Evolutionary conservation across 2,329 filamentous ascomycete genomes (phyloP).

Genomic region (Penicillium sp.): DNA sequence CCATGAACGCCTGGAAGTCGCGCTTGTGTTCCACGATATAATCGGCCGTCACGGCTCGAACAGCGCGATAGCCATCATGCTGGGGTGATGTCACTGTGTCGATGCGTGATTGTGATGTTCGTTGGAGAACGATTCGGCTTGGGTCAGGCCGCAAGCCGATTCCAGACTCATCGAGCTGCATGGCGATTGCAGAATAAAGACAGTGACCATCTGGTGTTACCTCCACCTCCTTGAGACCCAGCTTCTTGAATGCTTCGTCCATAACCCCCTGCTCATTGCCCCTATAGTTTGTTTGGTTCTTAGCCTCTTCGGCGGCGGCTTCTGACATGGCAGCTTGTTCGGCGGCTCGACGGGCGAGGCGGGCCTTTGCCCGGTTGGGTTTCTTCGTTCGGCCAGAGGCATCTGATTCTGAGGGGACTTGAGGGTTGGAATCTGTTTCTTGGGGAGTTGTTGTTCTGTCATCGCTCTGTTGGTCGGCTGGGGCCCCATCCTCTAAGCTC

Average conservation of each 20-base stretch:
- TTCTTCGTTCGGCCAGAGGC: slow-evolving; percentile 61
- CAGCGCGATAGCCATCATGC: slow-evolving; percentile 63
- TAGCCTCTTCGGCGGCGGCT: slow-evolving; percentile 75
- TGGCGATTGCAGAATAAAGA: slow-evolving; percentile 87
- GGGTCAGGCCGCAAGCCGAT: slow-evolving; percentile 44
- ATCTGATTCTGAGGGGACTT: slow-evolving; percentile 9
- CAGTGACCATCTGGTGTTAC: slow-evolving; percentile 94
- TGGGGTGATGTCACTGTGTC: slow-evolving; percentile 41
- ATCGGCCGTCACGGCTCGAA: slow-evolving; percentile 72
- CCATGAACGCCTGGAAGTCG: slow-evolving; percentile 85
- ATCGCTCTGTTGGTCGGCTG: slow-evolving; percentile 16
- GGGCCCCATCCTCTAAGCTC: slow-evolving; percentile 33
- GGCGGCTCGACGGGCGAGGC: slow-evolving; percentile 84
- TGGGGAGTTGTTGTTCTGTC: slow-evolving; percentile 10
- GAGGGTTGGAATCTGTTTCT: slow-evolving; percentile 13
- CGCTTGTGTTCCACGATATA: slow-evolving; percentile 76
- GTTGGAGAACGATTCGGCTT: slow-evolving; percentile 36
- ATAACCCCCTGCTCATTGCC: slow-evolving; percentile 72
- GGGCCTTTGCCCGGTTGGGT: slow-evolving; percentile 87
- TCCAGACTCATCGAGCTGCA: slow-evolving; percentile 68
- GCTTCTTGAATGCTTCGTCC: slow-evolving; percentile 65
- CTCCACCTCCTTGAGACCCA: slow-evolving; percentile 72
- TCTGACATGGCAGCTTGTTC: slow-evolving; percentile 73
- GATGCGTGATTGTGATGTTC: slow-evolving; percentile 35
- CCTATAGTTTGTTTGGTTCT: slow-evolving; percentile 72